These are phyloP conservation scores for Poa annua DNA, from an alignment of 176 grass and related monocot genomes.

Conservation along the genomic window DNA sequence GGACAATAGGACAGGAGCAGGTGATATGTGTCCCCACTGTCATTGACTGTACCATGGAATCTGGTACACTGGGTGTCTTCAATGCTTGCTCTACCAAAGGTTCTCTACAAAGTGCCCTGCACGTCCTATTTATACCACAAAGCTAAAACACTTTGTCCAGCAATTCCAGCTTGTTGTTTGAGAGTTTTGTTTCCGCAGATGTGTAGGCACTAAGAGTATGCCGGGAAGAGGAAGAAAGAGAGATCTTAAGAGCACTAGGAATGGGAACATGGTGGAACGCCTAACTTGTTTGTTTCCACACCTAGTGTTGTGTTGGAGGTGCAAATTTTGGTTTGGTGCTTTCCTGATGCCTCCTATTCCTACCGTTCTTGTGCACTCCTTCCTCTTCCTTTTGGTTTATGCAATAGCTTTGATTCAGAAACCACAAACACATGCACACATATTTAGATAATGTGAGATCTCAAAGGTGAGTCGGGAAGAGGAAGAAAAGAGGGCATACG, in stretches of 20 bases:
- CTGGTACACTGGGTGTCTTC: background rate
- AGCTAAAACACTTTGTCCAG: background rate
- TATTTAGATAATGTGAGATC: background rate
- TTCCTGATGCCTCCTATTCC: slow-evolving; percentile 37
- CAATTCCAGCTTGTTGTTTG: background rate
- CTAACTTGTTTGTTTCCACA: slow-evolving; percentile 7
- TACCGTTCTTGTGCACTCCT: slow-evolving; percentile 12
- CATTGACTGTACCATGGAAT: background rate
- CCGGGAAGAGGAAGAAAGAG: slow-evolving; percentile 46
- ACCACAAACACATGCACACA: background rate
- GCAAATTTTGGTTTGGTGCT: slow-evolving; percentile 1
- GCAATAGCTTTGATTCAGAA: background rate
- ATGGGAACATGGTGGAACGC: slow-evolving; percentile 55
- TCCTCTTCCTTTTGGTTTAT: slow-evolving; percentile 22
- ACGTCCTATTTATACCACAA: slow-evolving; percentile 28
- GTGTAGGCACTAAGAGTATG: slow-evolving; percentile 27
- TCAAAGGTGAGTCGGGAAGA: slow-evolving; percentile 30
- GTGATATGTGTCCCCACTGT: background rate
- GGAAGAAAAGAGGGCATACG: slow-evolving; percentile 41
- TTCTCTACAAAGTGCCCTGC: background rate
- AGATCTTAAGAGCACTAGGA: slow-evolving; percentile 40
- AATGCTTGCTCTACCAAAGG: slow-evolving; percentile 1
- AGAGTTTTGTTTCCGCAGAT: background rate
- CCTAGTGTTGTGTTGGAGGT: slow-evolving; percentile 5
- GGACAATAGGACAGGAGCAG: background rate